Percentiles rank a stretch among this genome's conserved stretches.
Conservation (phyloP, 2,329 filamentous ascomycete genomes). For the Trichoderma asperellum region DNA sequence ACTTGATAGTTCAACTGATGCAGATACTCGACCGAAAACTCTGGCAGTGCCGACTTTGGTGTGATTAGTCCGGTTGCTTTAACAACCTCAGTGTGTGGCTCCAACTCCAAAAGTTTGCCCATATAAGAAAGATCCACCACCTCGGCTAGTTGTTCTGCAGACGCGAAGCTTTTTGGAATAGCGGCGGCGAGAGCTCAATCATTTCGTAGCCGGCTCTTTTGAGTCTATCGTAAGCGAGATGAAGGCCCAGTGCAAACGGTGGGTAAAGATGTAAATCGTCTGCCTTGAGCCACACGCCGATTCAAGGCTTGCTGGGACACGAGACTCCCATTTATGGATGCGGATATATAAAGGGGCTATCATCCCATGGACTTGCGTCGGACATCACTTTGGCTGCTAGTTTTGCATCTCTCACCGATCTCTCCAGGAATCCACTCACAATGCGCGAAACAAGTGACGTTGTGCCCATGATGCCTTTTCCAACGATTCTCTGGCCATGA, state of each 20-base stretch:
- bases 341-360: slow-evolving; percentile 1
- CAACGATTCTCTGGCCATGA: slow-evolving; percentile 5
- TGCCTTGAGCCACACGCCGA: slow-evolving; percentile 1
- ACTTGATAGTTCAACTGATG: slow-evolving; percentile 1
- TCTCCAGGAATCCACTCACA: neutral
- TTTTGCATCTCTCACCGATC: neutral
- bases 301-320: neutral
- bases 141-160: neutral
- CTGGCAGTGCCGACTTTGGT: neutral
- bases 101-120: neutral
- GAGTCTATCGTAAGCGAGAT: neutral
- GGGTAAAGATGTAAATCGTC: slow-evolving; percentile 2
- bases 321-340: neutral
- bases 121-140: neutral
- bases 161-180: neutral
- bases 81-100: slow-evolving; percentile 6
- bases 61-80: neutral
- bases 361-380: neutral
- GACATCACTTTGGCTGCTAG: neutral
- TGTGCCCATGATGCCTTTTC: neutral
- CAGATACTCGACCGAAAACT: neutral
- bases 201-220: slow-evolving; percentile 2
- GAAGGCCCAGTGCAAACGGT: neutral
- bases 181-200: neutral
- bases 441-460: neutral